These are phyloP conservation scores for Pseudogymnoascus sp. DNA, from an alignment of 2,329 filamentous ascomycete species.

Conservation along the genomic window DNA sequence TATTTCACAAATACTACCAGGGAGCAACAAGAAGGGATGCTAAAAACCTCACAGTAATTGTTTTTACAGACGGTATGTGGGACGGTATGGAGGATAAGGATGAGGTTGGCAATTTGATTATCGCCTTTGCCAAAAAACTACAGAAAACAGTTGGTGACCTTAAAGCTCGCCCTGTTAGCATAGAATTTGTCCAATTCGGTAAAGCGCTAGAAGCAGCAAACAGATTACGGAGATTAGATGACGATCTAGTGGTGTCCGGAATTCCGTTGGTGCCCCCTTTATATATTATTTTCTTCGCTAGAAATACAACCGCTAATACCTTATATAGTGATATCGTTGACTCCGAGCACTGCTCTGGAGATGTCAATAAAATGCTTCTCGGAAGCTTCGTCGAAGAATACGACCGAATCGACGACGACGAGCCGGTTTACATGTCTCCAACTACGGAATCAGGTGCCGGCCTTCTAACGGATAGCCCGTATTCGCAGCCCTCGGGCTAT, in stretches of 20 bases:
- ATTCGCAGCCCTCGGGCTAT: not conserved
- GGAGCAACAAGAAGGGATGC: not conserved
- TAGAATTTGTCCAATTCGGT: slow-evolving; percentile 29
- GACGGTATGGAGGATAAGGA: slow-evolving; percentile 12
- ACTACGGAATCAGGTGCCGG: not conserved
- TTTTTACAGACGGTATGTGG: slow-evolving; percentile 21
- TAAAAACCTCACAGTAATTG: slow-evolving; percentile 17
- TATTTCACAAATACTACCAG: slow-evolving; percentile 15
- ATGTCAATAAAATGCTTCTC: slow-evolving; percentile 29
- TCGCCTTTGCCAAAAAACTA: slow-evolving; percentile 9
- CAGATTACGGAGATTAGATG: slow-evolving; percentile 20
- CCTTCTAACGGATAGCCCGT: not conserved
- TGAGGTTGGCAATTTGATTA: slow-evolving; percentile 12
- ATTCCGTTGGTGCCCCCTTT: slow-evolving; percentile 17
- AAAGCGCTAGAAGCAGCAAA: slow-evolving; percentile 18
- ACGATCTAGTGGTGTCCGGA: slow-evolving; percentile 14
- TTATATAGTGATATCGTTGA: slow-evolving; percentile 25
- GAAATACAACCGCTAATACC: not conserved
- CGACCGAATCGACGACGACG: slow-evolving; percentile 13
- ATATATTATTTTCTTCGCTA: not conserved
- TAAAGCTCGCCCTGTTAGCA: slow-evolving; percentile 22
- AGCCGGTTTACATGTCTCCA: not conserved
- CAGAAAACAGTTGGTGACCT: not conserved
- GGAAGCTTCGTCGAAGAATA: slow-evolving; percentile 23
- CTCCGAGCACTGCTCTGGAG: slow-evolving; percentile 21